Conservation (phyloP, 306 rosid species). For the Datisca glomerata region DNA sequence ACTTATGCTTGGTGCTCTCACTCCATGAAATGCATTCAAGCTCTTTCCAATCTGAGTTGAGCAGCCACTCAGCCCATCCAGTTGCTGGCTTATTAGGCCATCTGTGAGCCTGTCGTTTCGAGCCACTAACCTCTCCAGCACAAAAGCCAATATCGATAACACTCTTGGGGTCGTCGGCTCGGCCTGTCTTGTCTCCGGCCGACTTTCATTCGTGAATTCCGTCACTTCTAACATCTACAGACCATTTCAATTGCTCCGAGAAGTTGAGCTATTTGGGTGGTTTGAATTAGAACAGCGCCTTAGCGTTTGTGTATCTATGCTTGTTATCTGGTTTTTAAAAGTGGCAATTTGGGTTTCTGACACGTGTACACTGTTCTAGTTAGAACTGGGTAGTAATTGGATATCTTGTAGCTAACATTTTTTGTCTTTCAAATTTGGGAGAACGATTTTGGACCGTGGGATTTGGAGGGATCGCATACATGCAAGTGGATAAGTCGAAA, state of each 20-base stretch:
- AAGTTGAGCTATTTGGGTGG: neutral
- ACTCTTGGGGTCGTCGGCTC: constrained; percentile 57
- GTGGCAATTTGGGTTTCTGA: neutral
- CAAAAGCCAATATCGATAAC: constrained; percentile 49
- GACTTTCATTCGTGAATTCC: constrained; percentile 27
- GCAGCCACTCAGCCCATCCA: neutral
- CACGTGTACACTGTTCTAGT: too few relatives aligned
- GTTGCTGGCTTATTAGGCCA: constrained; percentile 24
- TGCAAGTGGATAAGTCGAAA: neutral
- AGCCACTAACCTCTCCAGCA: constrained; percentile 29
- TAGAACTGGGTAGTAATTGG: too few relatives aligned
- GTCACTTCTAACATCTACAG: constrained; percentile 44
- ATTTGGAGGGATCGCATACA: neutral
- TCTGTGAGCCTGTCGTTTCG: constrained; percentile 7
- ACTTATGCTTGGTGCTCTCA: constrained; percentile 74
- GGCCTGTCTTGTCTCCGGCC: constrained; percentile 30
- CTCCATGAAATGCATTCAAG: constrained; percentile 42
- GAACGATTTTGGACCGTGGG: neutral
- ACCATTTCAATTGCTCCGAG: neutral
- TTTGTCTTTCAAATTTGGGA: neutral
- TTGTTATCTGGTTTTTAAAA: neutral
- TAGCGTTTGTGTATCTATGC: neutral
- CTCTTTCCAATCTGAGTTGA: constrained; percentile 1
- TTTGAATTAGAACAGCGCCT: neutral
- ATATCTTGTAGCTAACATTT: neutral